Evolutionary conservation across 495 filamentous ascomycete species (phyloP), one percentile per base, ranked within the genome.

Genomic region (Aeminium ludgeri): DNA sequence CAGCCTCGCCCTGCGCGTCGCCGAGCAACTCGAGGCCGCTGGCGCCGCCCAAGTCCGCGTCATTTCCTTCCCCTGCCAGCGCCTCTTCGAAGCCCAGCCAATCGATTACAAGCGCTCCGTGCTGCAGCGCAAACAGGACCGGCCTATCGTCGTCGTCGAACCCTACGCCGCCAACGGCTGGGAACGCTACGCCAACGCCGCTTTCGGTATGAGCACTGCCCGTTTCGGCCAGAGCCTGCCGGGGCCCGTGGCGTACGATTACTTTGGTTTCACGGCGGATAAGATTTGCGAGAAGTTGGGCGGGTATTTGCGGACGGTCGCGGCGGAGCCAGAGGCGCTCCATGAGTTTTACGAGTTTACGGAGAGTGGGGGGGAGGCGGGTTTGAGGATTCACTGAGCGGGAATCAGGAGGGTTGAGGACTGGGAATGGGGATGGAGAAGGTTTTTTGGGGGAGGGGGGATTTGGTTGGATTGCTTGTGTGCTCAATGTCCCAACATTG

Each of bases 151-250:
- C 0, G 63, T 67, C 1, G 65, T 73, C 32, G 69, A 73, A 55
- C 61, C 69, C 0, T 73, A 68, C 52, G 60, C 63, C 0, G 58
- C 59, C 0, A 69, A 66, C 32, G 68, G 69, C 6, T 74, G 69
- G 69, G 70, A 72, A 52, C 57, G 70, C 6, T 73, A 72, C 50
- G 69, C 69, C 1, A 59, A 70, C 58, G 69, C 69, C 1, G 61
- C 57, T 19, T 53, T 74, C 44, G 59, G 47, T 12, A 54, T 59
- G 0, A 38, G 6, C 6, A 25, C 15, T n/a, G n/a, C n/a, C n/a
- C n/a, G n/a, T 6, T 74, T 70, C 43, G 65, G 66, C 8, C 46
- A 64, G 15, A 63, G 58, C 48, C 49, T 72, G 41, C 68, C 70
- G 7, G 65, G 66, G 0, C 61, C 60, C 46, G 63, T 56, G 3